Percentiles rank a stretch among this genome's conserved stretches.
Evolutionary conservation across 2,329 filamentous ascomycete species (phyloP).

Genomic region (Monosporascus ibericus): DNA sequence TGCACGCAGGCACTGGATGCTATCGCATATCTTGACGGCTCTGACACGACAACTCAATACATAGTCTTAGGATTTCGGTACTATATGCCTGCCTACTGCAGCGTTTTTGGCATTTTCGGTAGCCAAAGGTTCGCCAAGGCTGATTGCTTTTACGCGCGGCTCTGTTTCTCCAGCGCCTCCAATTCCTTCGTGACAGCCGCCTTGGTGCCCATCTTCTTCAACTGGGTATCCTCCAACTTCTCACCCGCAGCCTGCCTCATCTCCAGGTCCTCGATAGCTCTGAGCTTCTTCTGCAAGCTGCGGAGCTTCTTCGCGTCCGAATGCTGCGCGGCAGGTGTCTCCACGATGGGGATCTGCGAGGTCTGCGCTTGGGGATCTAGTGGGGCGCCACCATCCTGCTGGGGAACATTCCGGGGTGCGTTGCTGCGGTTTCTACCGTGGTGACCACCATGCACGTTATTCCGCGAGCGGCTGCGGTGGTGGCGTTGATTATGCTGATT

Average conservation of each 20-base stretch:
- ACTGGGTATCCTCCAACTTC: slow-evolving; percentile 95
- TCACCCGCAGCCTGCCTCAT: slow-evolving; percentile 92
- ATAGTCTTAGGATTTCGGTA: too few relatives aligned
- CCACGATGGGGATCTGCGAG: slow-evolving; percentile 38
- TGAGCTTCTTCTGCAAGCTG: slow-evolving; percentile 91
- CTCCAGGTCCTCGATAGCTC: slow-evolving; percentile 95
- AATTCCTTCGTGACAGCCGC: slow-evolving; percentile 78
- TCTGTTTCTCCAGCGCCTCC: slow-evolving; percentile 46
- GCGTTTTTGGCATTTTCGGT: too few relatives aligned
- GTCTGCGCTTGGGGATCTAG: slow-evolving; percentile 23
- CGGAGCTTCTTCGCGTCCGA: slow-evolving; percentile 93
- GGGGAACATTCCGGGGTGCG: slow-evolving; percentile 35
- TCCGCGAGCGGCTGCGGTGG: slow-evolving; percentile 47
- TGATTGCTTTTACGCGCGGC: background rate
- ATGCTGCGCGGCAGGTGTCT: slow-evolving; percentile 45
- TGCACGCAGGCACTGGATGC: too few relatives aligned
- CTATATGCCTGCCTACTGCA: too few relatives aligned
- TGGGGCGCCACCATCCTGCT: slow-evolving; percentile 19
- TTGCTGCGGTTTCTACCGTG: slow-evolving; percentile 44
- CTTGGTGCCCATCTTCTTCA: slow-evolving; percentile 97
- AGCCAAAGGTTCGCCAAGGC: too few relatives aligned
- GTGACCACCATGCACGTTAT: slow-evolving; percentile 36
- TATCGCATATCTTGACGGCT: too few relatives aligned
- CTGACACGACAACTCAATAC: too few relatives aligned
- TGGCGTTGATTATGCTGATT: slow-evolving; percentile 46